These are phyloP conservation scores for Nepenthes alata DNA, from an alignment of 179 eudicot species.

Conservation along the genomic window DNA sequence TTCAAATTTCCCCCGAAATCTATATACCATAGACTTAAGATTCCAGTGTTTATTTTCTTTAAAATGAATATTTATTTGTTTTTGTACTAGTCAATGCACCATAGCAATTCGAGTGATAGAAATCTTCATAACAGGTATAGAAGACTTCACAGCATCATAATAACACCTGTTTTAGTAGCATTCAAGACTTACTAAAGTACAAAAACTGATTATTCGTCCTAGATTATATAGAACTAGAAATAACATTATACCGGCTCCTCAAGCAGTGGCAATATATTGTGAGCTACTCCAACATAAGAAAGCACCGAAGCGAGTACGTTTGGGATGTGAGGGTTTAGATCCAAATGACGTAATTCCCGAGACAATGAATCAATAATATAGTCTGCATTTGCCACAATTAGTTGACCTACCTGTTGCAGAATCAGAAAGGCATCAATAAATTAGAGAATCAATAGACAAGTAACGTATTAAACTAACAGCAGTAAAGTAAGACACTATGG, in stretches of 20 bases:
- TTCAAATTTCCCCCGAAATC: no score
- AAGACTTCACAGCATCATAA: no score
- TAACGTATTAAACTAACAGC: constrained; percentile 4
- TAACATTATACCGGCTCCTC: constrained; percentile 76
- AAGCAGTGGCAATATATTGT: constrained; percentile 77
- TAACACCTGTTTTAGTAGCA: no score
- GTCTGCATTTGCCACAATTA: constrained; percentile 83
- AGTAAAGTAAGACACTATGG: neutral
- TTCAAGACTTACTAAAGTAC: no score
- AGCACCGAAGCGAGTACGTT: constrained; percentile 81
- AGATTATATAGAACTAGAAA: neutral
- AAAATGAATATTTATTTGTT: no score
- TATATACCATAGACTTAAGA: no score
- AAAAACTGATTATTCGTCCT: neutral
- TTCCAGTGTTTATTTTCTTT: no score
- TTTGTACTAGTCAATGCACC: no score
- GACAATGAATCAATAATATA: constrained; percentile 84
- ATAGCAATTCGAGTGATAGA: no score
- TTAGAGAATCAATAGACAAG: neutral
- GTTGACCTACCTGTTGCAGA: constrained; percentile 63
- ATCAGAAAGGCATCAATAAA: neutral
- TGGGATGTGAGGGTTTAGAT: constrained; percentile 85
- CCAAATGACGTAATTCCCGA: constrained; percentile 82
- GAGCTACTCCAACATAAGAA: constrained; percentile 75
- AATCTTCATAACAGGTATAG: no score